Base-by-base conservation (phyloP, 148 eudicot genomes). In the Gaultheria prostrata region DNA sequence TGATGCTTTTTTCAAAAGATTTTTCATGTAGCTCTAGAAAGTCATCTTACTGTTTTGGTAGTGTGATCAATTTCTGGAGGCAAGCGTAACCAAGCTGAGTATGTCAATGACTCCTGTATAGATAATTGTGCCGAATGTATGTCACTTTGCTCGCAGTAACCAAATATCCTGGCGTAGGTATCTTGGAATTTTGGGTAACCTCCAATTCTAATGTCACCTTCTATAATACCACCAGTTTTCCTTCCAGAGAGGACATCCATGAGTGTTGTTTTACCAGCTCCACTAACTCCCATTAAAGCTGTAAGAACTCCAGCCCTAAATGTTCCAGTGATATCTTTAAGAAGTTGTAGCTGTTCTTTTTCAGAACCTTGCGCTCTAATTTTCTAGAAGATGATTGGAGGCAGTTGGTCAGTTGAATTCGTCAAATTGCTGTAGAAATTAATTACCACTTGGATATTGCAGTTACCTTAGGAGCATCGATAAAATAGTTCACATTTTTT, bases 211-310 rank as follows among this genome's bases (percentile, higher is more conserved):
- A 88, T 88, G 26, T 85, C 86, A 30, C 89, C 89, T 76, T 88
- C 86, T 69, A 77, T 83, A 15, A 39, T 30, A 1, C 89, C 89
- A 10, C 84, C 76, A 10, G 81, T 80, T 85, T 88, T 88, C 49
- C 89, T 85, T 81, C 88, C 90, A 57, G 86, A 79, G 39, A 88
- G 88, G 51, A 88, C 90, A 67, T 88, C 90, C 80, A 88, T 69
- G 0, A 88, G 84, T 59, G 90, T 88, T 39, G 88, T 88, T 83
- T 85, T 88, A 10, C 89, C 89, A 28, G 89, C 89, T 15, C 89
- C 89, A 76, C 88, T 88, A 3, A 85, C 84, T 76, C 90, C 90
- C 88, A 88, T 88, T 20, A 88, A 81, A 18, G 90, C 90, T 79
- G 88, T 88, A 49, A 88, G 83, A 20, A 88, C 57, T n/a, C 90